Evolutionary conservation across 352 stramenopile genomes (phyloP), one percentile per base, ranked within the genome.

Genomic region (Paralagenidium karlingii): DNA sequence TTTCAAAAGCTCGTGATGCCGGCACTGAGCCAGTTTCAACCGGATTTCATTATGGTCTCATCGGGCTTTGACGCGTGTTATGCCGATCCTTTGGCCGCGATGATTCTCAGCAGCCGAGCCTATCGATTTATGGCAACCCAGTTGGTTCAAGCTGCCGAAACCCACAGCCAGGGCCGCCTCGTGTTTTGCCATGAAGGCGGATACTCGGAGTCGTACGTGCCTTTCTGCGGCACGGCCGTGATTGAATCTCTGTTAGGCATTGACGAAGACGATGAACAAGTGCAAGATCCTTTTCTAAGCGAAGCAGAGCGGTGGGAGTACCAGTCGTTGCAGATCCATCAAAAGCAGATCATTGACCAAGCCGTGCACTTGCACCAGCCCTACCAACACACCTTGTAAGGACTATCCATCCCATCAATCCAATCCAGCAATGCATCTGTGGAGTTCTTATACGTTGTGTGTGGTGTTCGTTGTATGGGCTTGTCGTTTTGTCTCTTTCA

Each of bases 171-270:
- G 1, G 75, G 75, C 6, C 55, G 61, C 24, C 63, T 85, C 38
- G 77, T 84, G 15, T 86, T 86, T 41, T 59, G 63, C 2, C 77
- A 88, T 24, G 79, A 91, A 61, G 76, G 78, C 16, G 73, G 78
- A 12, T 94, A 94, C 46, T 90, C 68, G 20, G 77, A 94, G 47
- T 76, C 69, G 27, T 93, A 93, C 37, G 83, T 95, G n/a, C 83
- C 82, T 0, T 95, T 94, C 40, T 95, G 83, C 34, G 82, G 82
- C 5, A 62, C 79, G 8, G 74, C 79, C 0, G 77, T 94, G 18
- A 47, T 93, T 16, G 77, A 94, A 43, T 68, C 55, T 18, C 39
- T 94, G 11, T 45, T 78, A 11, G 69, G 64, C 7, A 28, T 84
- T 8, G 49, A 59, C 2, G 59, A 74, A 16, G 30, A 45, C 2